Conservation (phyloP, 1,139 yeast species). For the Nakaseomyces nivariensis region DNA sequence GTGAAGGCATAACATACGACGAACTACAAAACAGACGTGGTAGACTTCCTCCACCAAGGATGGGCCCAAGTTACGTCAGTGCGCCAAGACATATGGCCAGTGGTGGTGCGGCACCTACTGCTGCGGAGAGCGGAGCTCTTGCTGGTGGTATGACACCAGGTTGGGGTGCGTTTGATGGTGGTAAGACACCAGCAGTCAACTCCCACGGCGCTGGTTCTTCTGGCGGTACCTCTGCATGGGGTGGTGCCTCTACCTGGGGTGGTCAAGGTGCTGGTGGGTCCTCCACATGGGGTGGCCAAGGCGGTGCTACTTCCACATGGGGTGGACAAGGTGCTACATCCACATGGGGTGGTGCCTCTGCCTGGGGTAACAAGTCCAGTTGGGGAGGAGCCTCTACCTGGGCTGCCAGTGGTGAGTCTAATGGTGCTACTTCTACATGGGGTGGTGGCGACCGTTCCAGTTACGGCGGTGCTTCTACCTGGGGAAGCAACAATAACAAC, state of each 20-base stretch:
- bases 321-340: slow-evolving; percentile 32
- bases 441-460: slow-evolving; percentile 28
- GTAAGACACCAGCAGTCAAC: slow-evolving; percentile 41
- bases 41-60: slow-evolving; percentile 27
- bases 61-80: slow-evolving; percentile 30
- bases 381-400: slow-evolving; percentile 31
- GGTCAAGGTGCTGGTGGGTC: slow-evolving; percentile 36
- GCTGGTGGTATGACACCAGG: slow-evolving; percentile 49
- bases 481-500: slow-evolving; percentile 19
- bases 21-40: slow-evolving; percentile 45
- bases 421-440: slow-evolving; percentile 28
- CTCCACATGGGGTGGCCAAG: slow-evolving; percentile 33
- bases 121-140: slow-evolving; percentile 20
- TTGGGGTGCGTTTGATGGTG: slow-evolving; percentile 38
- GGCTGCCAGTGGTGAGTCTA: slow-evolving; percentile 27
- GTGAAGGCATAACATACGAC: slow-evolving; percentile 62
- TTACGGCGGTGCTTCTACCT: slow-evolving; percentile 28
- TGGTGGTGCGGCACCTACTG: slow-evolving; percentile 15
- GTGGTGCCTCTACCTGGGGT: slow-evolving; percentile 44
- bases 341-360: slow-evolving; percentile 36
- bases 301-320: slow-evolving; percentile 21
- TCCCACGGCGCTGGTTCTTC: slow-evolving; percentile 32
- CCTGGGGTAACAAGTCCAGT: slow-evolving; percentile 34
- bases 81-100: slow-evolving; percentile 29
- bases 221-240: slow-evolving; percentile 41